Evolutionary conservation across 345 rosid genomes (phyloP).

Genomic region (Pistacia vera): DNA sequence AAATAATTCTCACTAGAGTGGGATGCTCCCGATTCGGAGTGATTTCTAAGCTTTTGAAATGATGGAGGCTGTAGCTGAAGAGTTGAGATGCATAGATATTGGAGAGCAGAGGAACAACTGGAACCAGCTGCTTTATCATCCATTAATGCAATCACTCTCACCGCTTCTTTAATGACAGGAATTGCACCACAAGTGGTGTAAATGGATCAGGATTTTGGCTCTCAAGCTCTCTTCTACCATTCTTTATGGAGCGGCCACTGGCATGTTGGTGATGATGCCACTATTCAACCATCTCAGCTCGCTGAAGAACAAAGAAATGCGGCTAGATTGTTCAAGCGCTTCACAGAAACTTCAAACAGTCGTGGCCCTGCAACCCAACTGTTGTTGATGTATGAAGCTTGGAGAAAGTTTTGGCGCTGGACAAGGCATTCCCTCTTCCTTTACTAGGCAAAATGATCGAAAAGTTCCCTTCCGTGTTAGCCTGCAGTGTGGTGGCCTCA

Average conservation of each 20-base stretch:
- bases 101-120: slow-evolving; percentile 57
- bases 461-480: slow-evolving; percentile 42
- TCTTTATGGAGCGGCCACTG: slow-evolving; percentile 42
- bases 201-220: slow-evolving; percentile 9
- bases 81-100: slow-evolving; percentile 55
- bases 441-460: slow-evolving; percentile 51
- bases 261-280: slow-evolving; percentile 43
- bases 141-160: slow-evolving; percentile 46
- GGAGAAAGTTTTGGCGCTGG: slow-evolving; percentile 53
- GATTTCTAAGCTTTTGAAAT: slow-evolving; percentile 36
- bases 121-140: slow-evolving; percentile 55
- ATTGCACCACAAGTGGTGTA: slow-evolving; percentile 23
- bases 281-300: slow-evolving; percentile 62
- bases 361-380: slow-evolving; percentile 28
- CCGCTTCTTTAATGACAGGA: slow-evolving; percentile 55
- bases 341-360: slow-evolving; percentile 33
- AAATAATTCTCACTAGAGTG: neutral
- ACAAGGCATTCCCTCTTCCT: slow-evolving; percentile 65
- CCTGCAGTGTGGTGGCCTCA: slow-evolving; percentile 64
- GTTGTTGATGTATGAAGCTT: slow-evolving; percentile 41
- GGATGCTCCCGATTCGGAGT: slow-evolving; percentile 23
- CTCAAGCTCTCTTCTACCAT: slow-evolving; percentile 45
- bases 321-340: slow-evolving; percentile 49
- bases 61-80: slow-evolving; percentile 56
- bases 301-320: slow-evolving; percentile 68